Evolutionary conservation across 345 rosid species (phyloP).

Genomic region (Sisymbrium irio): DNA sequence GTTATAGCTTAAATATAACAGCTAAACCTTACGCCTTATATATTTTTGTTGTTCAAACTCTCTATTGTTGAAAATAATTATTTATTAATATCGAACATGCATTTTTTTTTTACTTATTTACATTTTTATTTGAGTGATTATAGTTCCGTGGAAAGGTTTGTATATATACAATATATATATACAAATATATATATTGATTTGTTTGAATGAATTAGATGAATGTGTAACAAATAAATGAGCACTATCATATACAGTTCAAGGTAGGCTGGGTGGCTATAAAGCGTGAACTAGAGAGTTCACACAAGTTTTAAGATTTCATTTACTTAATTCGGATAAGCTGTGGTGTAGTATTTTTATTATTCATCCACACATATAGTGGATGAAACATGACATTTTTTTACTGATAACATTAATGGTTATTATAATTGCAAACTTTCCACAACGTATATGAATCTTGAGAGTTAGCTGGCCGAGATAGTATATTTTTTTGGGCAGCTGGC

Average conservation of each 20-base stretch:
- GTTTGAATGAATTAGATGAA: neutral
- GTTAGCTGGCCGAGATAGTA: neutral
- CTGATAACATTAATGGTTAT: conserved; percentile 8
- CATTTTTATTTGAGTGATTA: neutral
- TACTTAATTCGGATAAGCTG: conserved; percentile 9
- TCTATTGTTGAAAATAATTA: too few relatives aligned
- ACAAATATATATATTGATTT: neutral
- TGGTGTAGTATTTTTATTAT: neutral
- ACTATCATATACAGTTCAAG: conserved; percentile 10
- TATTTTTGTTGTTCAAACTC: too few relatives aligned
- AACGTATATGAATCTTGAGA: neutral
- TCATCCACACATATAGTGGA: conserved; percentile 19
- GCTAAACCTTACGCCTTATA: too few relatives aligned
- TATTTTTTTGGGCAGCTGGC: neutral
- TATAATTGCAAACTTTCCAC: conserved; percentile 6
- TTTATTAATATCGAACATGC: too few relatives aligned
- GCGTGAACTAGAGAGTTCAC: conserved; percentile 26
- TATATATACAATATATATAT: too few relatives aligned
- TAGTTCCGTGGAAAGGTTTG: neutral
- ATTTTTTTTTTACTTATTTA: neutral
- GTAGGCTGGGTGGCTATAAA: conserved; percentile 5
- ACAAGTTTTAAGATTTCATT: conserved; percentile 25
- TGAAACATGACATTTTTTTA: conserved; percentile 8
- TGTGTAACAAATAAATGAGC: conserved; percentile 12
- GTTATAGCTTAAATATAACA: too few relatives aligned